Conservation (phyloP, 2,329 filamentous ascomycete species). For the Hysterium pulicare region DNA sequence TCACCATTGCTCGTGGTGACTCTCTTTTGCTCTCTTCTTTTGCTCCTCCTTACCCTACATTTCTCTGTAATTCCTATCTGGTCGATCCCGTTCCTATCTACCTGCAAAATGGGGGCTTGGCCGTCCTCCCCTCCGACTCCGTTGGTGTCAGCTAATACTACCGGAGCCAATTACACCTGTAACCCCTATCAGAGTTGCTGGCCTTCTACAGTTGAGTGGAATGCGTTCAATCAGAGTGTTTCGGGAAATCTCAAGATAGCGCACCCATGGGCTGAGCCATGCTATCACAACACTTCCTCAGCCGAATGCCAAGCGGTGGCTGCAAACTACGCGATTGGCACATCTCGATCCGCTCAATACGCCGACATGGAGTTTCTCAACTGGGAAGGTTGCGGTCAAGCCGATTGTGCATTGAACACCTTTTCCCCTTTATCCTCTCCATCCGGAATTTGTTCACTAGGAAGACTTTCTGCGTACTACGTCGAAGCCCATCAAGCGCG, state of each 20-base stretch:
- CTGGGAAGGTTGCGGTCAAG: constrained; percentile 30
- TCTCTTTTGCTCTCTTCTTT: no score
- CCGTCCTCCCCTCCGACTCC: background rate
- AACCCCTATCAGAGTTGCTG: constrained; percentile 37
- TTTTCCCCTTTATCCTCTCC: constrained; percentile 20
- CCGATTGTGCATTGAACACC: constrained; percentile 28
- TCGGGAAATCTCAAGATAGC: constrained; percentile 26
- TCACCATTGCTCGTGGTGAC: no score
- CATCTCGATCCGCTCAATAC: constrained; percentile 27
- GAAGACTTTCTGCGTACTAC: constrained; percentile 31
- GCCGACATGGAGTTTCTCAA: constrained; percentile 35
- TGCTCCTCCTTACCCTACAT: no score
- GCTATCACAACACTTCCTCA: constrained; percentile 19
- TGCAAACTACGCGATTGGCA: constrained; percentile 21
- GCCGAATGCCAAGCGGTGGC: constrained; percentile 20
- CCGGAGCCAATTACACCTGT: constrained; percentile 23
- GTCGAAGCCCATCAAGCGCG: constrained; percentile 24
- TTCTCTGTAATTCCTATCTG: no score
- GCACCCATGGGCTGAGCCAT: constrained; percentile 30
- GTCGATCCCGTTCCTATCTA: no score
- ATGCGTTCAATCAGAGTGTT: constrained; percentile 30
- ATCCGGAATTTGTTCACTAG: constrained; percentile 28
- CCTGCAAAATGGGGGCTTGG: constrained; percentile 1
- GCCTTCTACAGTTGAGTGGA: constrained; percentile 29
- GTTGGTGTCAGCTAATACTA: no score